Evolutionary conservation across 2,329 filamentous ascomycete species (phyloP).

Genomic region (Aschersonia sp.): DNA sequence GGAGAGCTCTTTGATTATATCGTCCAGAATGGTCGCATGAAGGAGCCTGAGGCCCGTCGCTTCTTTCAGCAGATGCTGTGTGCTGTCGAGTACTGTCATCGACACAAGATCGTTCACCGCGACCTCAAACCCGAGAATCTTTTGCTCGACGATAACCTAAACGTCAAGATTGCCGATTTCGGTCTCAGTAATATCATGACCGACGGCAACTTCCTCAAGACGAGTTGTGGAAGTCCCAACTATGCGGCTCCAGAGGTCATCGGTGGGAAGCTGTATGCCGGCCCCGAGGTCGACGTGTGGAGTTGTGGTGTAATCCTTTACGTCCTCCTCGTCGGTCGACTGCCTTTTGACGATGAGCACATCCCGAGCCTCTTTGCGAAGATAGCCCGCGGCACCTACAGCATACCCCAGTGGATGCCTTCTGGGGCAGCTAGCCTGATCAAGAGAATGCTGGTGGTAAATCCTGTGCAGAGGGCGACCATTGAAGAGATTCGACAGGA

Average conservation of each 20-base stretch:
- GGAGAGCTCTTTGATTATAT: slow-evolving; percentile 98
- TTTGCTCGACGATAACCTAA: slow-evolving; percentile 84
- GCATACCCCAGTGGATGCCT: slow-evolving; percentile 82
- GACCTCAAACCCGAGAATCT: slow-evolving; percentile 97
- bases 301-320: slow-evolving; percentile 88
- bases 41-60: slow-evolving; percentile 81
- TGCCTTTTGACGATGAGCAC: slow-evolving; percentile 97
- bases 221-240: slow-evolving; percentile 94
- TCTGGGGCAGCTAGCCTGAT: slow-evolving; percentile 71
- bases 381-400: slow-evolving; percentile 88
- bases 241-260: slow-evolving; percentile 98
- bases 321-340: slow-evolving; percentile 63
- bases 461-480: slow-evolving; percentile 85
- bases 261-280: slow-evolving; percentile 91
- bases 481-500: slow-evolving; percentile 89
- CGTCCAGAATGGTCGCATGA: slow-evolving; percentile 82
- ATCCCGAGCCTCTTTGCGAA: slow-evolving; percentile 97
- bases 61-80: slow-evolving; percentile 99
- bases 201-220: slow-evolving; percentile 97
- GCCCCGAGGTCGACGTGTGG: slow-evolving; percentile 97
- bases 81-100: slow-evolving; percentile 95
- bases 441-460: slow-evolving; percentile 87
- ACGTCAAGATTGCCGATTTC: slow-evolving; percentile 99
- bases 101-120: slow-evolving; percentile 96
- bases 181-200: slow-evolving; percentile 99